Evolutionary conservation across 2,329 filamentous ascomycete genomes (phyloP), one percentile per base, ranked within the genome.

Genomic region (Fusarium mangiferae): DNA sequence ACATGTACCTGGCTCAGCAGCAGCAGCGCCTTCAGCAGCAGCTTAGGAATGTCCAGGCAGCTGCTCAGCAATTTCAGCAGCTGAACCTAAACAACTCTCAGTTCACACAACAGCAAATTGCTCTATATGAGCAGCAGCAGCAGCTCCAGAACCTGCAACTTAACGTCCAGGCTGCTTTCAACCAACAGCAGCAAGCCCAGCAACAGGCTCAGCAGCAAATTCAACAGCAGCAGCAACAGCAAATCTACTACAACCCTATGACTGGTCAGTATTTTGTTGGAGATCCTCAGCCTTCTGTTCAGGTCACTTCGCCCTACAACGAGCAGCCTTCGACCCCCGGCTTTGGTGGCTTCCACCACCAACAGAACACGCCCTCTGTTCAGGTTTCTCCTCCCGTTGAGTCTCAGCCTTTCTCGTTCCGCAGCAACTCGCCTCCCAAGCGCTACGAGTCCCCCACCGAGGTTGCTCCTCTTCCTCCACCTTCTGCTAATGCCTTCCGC

Each of bases 21-120:
- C 96, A 98, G 84, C 95, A 98, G 85, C 93, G 94, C 74, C 90
- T 98, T 59, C 95, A 98, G 84, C 95, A 98, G 84, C 95, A 98
- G 84, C 89, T 98, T 75, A 90, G 94, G 76, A 93, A 87, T 74
- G 91, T 98, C 30, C 96, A 96, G 79, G 91, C 92, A 59, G 93
- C 93, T 42, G 93, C 94, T 68, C 93, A 95, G 83, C 93, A 95
- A 82, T 93, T 95, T 79, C 93, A 95, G 81, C 90, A 90, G 74
- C 86, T 97, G 84, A 94, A 88, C 82, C 81, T 97, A 67, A 91
- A 88, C 79, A 84, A 84, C 59, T 78, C 83, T 12, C 84, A 84
- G 78, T 82, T 86, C 63, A 82, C 83, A 36, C 87, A 89, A 76
- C 81, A 86, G 70, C 85, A 87, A 78, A 79, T 86, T 67, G 83